Base-by-base conservation (phyloP, 148 eudicot genomes). In the Rhododendron ferrugineum region DNA sequence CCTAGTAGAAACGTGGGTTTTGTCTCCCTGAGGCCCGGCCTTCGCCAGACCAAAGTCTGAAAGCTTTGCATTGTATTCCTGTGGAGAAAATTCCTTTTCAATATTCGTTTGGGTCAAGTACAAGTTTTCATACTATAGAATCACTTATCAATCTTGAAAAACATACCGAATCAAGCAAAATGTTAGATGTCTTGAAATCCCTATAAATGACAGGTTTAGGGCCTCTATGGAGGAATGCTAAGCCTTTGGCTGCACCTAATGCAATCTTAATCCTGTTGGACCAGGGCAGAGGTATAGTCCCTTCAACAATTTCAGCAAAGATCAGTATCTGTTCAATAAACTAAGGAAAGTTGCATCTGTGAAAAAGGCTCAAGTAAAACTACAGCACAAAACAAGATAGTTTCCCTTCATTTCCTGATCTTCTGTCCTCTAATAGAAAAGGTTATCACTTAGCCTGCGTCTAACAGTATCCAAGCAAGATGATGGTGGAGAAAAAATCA, bases 21-120 rank as follows among this genome's bases (percentile, higher is more conserved):
- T 94, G 87, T 96, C 98, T 74, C 98, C 99, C 83, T 94, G 97
- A 80, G 99, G 99, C 74, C 99, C 99, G 34, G 99, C 99, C 86
- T 95, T 96, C 30, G 99, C 99, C 56, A 96, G 92, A 83, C 99
- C 99, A 49, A 96, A 96, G 88, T 96, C 99, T 26, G 98, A 96
- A 64, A 96, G 98, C 93, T 96, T 96, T 54, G 97, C 94, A 87
- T 95, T 96, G 87, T 95, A 96, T 86, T 94, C 99, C 99, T 96
- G 86, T 56, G 85, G 79, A 5, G 84, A 76, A 85, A 82, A 30
- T 11, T 47, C 42, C 50, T 18, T 32, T 78, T 49, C 22, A 36
- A 14, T 54, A 13, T 30, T 37, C 5, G 4, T 42, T 52, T 37
- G 46, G n/a, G n/a, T 82, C 2, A 56, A 46, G 34, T 8, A 16